A percentile compares a stretch with the other conserved stretches of the same genome.
phyloP scores from a whole-genome alignment of 805 yeast species.

The Yarrowia sp. region DNA sequence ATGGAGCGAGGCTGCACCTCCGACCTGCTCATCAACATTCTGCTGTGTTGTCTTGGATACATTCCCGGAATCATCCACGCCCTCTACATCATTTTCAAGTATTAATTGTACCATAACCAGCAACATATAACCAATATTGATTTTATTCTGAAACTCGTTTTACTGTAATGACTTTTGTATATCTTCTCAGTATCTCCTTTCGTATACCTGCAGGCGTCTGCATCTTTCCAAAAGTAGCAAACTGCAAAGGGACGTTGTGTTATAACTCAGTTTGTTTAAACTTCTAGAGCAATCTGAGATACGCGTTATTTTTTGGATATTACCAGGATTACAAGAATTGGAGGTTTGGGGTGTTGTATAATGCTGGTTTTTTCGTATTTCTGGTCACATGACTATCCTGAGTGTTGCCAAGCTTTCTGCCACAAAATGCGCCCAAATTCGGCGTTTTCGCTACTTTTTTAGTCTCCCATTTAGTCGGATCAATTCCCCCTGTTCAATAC shows the following conservation, averaged over 20 bases:
- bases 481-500: background rate
- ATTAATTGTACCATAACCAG: slow-evolving; percentile 25
- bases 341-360: no score
- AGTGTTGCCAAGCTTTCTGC: background rate
- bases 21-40: slow-evolving; percentile 51
- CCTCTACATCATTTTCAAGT: slow-evolving; percentile 35
- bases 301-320: background rate
- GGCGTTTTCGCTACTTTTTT: background rate
- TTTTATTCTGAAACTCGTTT: no score
- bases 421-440: background rate
- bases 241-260: background rate
- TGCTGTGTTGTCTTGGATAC: slow-evolving; percentile 69
- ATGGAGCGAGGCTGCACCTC: slow-evolving; percentile 55
- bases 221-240: slow-evolving; percentile 3
- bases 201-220: slow-evolving; percentile 9
- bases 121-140: slow-evolving; percentile 8
- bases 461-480: background rate
- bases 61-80: slow-evolving; percentile 56
- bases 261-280: background rate
- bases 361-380: background rate
- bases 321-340: no score
- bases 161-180: no score
- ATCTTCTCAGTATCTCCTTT: background rate
- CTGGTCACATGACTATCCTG: background rate
- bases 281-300: slow-evolving; percentile 6